These are phyloP conservation scores for Lachancea meyersii DNA, from an alignment of 805 yeast species.

Conservation along the genomic window DNA sequence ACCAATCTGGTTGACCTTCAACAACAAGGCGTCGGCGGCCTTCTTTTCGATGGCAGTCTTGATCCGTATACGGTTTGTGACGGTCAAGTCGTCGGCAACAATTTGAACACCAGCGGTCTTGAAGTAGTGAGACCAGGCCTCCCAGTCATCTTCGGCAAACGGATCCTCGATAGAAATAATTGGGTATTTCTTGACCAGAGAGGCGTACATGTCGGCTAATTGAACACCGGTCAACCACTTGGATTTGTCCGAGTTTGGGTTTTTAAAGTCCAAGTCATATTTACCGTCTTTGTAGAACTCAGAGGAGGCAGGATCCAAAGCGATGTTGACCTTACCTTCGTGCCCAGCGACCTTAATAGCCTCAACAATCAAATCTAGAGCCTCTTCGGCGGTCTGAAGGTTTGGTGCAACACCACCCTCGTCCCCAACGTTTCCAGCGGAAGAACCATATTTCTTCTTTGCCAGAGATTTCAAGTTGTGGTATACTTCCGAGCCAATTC, in stretches of 20 bases:
- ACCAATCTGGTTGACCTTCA: conserved; percentile 99
- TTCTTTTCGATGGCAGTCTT: conserved; percentile 93
- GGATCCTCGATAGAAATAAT: conserved; percentile 98
- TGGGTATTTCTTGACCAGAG: conserved; percentile 85
- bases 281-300: conserved; percentile 96
- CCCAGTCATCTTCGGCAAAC: conserved; percentile 99
- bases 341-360: conserved; percentile 94
- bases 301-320: conserved; percentile 94
- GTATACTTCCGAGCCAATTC: conserved; percentile 97
- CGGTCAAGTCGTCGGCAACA: conserved; percentile 98
- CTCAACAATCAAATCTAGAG: conserved; percentile 83
- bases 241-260: conserved; percentile 83
- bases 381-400: conserved; percentile 91
- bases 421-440: conserved; percentile 99
- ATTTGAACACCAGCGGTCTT: conserved; percentile 72
- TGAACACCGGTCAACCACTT: conserved; percentile 87
- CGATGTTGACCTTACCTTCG: conserved; percentile 87
- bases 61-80: conserved; percentile 94
- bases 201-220: conserved; percentile 77
- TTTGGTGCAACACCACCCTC: conserved; percentile 99
- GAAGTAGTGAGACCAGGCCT: conserved; percentile 89
- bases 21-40: conserved; percentile 87
- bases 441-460: conserved; percentile 91
- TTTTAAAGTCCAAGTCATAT: conserved; percentile 98
- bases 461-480: conserved; percentile 90